Evolutionary conservation across 225 moss, liverwort and hornwort species (phyloP).

Genomic region (Bryoerythrophyllum caledonicum): DNA sequence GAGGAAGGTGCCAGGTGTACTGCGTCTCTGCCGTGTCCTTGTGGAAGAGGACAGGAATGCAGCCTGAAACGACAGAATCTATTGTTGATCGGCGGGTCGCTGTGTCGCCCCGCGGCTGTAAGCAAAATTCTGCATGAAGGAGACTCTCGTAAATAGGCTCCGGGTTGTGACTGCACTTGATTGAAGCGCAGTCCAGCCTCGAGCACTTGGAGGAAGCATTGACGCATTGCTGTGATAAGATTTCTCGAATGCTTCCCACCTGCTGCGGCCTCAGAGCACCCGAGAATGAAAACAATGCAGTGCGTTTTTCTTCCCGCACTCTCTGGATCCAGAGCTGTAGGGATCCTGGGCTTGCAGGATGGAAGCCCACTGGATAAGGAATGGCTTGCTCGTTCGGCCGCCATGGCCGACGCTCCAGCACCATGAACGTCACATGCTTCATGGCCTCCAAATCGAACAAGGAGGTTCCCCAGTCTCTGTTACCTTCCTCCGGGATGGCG

Average conservation of each 20-base stretch:
- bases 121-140: slow-evolving; percentile 58
- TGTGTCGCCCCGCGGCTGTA: slow-evolving; percentile 69
- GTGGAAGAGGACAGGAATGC: slow-evolving; percentile 72
- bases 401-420: slow-evolving; percentile 50
- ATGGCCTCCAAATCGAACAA: slow-evolving; percentile 40
- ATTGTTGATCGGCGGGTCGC: slow-evolving; percentile 67
- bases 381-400: slow-evolving; percentile 55
- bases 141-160: slow-evolving; percentile 65
- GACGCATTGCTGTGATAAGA: slow-evolving; percentile 47
- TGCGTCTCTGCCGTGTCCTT: slow-evolving; percentile 63
- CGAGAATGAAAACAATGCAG: slow-evolving; percentile 58
- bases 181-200: slow-evolving; percentile 52
- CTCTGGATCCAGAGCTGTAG: slow-evolving; percentile 52
- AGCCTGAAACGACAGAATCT: slow-evolving; percentile 67
- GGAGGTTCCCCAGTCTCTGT: slow-evolving; percentile 55
- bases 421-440: slow-evolving; percentile 50
- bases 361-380: slow-evolving; percentile 71
- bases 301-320: slow-evolving; percentile 40
- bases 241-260: slow-evolving; percentile 55
- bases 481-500: slow-evolving; percentile 16
- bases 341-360: slow-evolving; percentile 47
- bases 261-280: slow-evolving; percentile 60
- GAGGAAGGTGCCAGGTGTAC: slow-evolving; percentile 64
- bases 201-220: slow-evolving; percentile 48
- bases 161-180: slow-evolving; percentile 72